Evolutionary conservation across 345 rosid species (phyloP), one percentile per base, ranked within the genome.

Genomic region (Corymbia maculata): DNA sequence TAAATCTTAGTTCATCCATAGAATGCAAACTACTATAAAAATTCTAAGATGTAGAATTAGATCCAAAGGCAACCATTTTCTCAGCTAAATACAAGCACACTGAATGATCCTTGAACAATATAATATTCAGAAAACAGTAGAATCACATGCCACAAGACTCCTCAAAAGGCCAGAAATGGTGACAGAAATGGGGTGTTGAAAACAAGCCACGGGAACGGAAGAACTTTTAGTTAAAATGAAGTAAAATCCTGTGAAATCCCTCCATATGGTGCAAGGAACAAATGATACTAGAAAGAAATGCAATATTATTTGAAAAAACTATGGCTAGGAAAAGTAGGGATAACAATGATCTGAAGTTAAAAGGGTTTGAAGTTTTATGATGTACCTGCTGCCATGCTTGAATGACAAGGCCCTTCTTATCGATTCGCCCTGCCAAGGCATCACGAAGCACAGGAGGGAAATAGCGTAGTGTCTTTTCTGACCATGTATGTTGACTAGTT

Each of bases 401-500:
- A 90, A 97, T 95, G 66, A 94, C 93, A 55, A 87, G 52, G 68
- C 96, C 95, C 90, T 95, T 92, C 92, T 97, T 95, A 91, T 98
- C 97, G 45, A 92, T 88, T 87, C 98, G 92, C 88, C 93, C 94
- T 52, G 24, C 90, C 91, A 98, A 93, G 89, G 94, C 91, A 21
- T 97, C 97, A 51, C 93, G 97, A 89, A 98, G 97, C 90, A 97
- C 94, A 52, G 96, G 87, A 42, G 99, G 99, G 91, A 98, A 98
- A 91, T 96, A 91, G 64, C 94, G 93, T 55, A 98, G 89, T 42
- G 98, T 98, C 91, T 96, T 97, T 88, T 98, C 96, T 57, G 99
- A 98, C 99, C 99, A 98, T 28, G 96, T 93, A 91, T 98, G 99
- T 88, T 95, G 97, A 92, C 98, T 97, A 87, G 98, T 94, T 85